Conservation (phyloP, 371 early-diverging fungal genomes). For the Apophysomyces sp. region DNA sequence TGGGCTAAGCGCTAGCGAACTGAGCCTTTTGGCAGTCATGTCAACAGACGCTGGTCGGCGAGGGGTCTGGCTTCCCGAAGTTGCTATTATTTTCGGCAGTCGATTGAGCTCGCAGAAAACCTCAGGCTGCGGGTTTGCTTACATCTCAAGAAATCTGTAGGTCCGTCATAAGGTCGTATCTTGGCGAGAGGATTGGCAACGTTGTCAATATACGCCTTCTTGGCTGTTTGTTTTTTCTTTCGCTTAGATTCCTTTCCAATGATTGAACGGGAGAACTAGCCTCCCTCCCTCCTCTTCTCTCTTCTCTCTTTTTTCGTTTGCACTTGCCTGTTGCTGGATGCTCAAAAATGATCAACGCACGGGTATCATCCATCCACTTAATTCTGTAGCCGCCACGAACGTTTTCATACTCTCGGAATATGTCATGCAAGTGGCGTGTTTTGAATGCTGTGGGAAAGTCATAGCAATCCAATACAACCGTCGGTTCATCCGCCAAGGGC, state of each 20-base stretch:
- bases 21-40: neutral
- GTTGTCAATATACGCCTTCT: conserved; percentile 46
- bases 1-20: neutral
- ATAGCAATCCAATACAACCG: conserved; percentile 47
- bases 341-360: conserved; percentile 70
- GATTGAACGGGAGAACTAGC: no score
- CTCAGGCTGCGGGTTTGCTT: conserved; percentile 9
- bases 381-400: conserved; percentile 69
- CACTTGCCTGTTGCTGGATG: conserved; percentile 62
- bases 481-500: conserved; percentile 44
- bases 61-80: conserved; percentile 7
- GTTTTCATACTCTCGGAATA: conserved; percentile 52
- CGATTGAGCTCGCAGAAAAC: conserved; percentile 1
- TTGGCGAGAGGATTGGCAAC: conserved; percentile 25
- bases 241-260: neutral
- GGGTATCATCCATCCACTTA: conserved; percentile 74
- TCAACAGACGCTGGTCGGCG: conserved; percentile 16
- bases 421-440: conserved; percentile 53
- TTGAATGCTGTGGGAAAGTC: conserved; percentile 53
- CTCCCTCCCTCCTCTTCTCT: no score
- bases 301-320: neutral
- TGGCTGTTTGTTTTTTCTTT: conserved; percentile 25
- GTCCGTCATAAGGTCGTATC: conserved; percentile 30
- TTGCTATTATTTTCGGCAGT: conserved; percentile 2
- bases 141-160: conserved; percentile 21